phyloP scores from a whole-genome alignment of 1,284 basidiomycete genomes.

The Cerrena zonata region DNA sequence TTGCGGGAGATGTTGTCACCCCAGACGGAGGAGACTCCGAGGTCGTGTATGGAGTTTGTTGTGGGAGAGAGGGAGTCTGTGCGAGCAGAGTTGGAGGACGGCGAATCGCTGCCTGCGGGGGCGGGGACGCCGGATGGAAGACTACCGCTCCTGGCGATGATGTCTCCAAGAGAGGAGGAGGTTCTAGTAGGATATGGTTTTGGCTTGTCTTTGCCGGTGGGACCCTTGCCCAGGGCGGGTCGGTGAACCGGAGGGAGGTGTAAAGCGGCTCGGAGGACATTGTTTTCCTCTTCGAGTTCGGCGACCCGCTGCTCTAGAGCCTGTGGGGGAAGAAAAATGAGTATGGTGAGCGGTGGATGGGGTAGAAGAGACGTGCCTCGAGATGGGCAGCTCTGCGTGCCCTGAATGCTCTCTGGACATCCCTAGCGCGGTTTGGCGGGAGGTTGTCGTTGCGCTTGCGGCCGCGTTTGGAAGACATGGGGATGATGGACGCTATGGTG shows the following conservation, averaged over 20 bases:
- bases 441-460: slow-evolving; percentile 88
- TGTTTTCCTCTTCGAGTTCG: slow-evolving; percentile 82
- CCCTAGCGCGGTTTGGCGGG: slow-evolving; percentile 84
- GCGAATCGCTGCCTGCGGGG: slow-evolving; percentile 26
- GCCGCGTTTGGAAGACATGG: slow-evolving; percentile 80
- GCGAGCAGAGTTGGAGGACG: slow-evolving; percentile 30
- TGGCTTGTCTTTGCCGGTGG: slow-evolving; percentile 76
- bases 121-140: slow-evolving; percentile 13
- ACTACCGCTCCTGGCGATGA: slow-evolving; percentile 11
- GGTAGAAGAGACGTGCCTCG: slow-evolving; percentile 46
- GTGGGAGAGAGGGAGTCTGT: slow-evolving; percentile 33
- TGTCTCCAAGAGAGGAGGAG: slow-evolving; percentile 14
- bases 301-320: slow-evolving; percentile 77
- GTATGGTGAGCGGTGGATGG: slow-evolving; percentile 5
- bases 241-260: slow-evolving; percentile 71
- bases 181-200: slow-evolving; percentile 31
- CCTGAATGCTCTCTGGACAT: slow-evolving; percentile 89
- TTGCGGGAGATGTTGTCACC: neutral
- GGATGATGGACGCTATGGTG: slow-evolving; percentile 14
- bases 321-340: slow-evolving; percentile 35
- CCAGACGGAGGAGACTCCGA: neutral
- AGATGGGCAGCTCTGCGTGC: slow-evolving; percentile 86
- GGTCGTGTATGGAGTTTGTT: slow-evolving; percentile 3
- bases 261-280: slow-evolving; percentile 67
- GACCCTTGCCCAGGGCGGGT: slow-evolving; percentile 69